These are phyloP conservation scores for Phaseolus lunatus DNA, from an alignment of 306 rosid species.

Conservation along the genomic window DNA sequence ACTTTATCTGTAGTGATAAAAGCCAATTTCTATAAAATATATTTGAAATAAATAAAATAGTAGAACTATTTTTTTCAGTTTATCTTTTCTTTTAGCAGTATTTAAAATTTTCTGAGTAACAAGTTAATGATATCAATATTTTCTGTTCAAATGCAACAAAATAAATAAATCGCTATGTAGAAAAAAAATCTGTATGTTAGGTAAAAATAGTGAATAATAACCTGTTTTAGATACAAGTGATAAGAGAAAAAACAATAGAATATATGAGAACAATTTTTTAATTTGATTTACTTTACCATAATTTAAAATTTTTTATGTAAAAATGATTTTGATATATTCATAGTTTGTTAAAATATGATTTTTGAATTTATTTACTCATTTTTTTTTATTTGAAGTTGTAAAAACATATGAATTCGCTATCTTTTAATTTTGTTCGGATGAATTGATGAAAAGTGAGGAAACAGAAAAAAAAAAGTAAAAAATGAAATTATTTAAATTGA, in stretches of 20 bases:
- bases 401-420: too few species aligned
- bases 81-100: not conserved
- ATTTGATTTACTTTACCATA: not conserved
- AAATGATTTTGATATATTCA: not conserved
- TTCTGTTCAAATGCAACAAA: not conserved
- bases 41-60: not conserved
- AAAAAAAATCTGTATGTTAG: not conserved
- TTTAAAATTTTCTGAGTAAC: not conserved
- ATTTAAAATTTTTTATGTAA: not conserved
- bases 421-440: too few species aligned
- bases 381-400: not conserved
- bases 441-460: too few species aligned
- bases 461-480: too few species aligned
- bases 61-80: not conserved
- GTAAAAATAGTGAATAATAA: not conserved
- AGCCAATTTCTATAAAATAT: not conserved
- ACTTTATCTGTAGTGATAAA: not conserved
- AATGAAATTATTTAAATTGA: too few species aligned
- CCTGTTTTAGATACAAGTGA: not conserved
- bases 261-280: not conserved
- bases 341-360: too few species aligned
- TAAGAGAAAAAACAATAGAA: not conserved
- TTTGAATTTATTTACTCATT: too few species aligned
- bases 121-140: not conserved
- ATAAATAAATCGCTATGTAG: not conserved